Conservation (phyloP, 176 grass and related monocot species). For the sorghum (Sorghum bicolor) region Sorghum_bicolor_NCBIv3 NC_012877.2:57452501-57453000, state of each 20-base stretch:
- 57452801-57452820: background rate
- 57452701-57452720: no score
- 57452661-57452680: no score
- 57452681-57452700: no score
- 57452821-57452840: background rate
- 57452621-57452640: background rate
- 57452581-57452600: background rate
- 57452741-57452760: background rate
- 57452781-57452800: background rate
- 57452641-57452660: background rate
- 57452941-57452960: no score
- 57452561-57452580: background rate
- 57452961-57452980: no score
- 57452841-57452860: background rate
- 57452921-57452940: no score
- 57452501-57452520: background rate
- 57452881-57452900: no score
- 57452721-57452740: background rate
- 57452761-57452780: background rate
- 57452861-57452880: background rate
- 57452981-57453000: no score
- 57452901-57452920: no score
- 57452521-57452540: background rate
- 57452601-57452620: background rate
- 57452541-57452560: background rate